Evolutionary conservation across 2,329 filamentous ascomycete genomes (phyloP).

Genomic region (Colletotrichum karsti): DNA sequence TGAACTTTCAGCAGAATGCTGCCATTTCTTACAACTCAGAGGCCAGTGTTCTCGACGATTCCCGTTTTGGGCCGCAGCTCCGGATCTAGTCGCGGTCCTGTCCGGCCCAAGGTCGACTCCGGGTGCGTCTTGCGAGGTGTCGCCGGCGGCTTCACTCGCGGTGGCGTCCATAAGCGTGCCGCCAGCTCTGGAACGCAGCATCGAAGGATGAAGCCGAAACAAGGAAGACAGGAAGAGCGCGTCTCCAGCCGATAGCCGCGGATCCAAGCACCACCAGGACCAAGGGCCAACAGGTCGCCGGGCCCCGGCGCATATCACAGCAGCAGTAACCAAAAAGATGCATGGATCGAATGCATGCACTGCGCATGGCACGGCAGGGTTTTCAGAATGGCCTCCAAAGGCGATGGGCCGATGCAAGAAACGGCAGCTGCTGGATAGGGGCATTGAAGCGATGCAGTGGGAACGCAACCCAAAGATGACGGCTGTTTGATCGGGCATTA

Average conservation of each 20-base stretch:
- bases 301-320: background rate
- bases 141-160: background rate
- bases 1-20: background rate
- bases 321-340: background rate
- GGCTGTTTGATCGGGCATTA: background rate
- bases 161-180: background rate
- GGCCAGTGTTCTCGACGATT: background rate
- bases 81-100: background rate
- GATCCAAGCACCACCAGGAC: background rate
- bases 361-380: constrained; percentile 1
- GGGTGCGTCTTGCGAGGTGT: background rate
- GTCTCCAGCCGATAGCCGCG: background rate
- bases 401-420: background rate
- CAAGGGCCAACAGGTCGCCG: background rate
- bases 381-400: background rate
- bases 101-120: background rate
- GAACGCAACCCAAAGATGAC: background rate
- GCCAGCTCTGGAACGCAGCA: background rate
- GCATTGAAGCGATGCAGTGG: constrained; percentile 7
- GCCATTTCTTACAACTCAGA: background rate
- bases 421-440: constrained; percentile 12
- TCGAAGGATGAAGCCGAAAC: background rate
- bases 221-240: background rate
- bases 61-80: background rate
- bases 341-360: constrained; percentile 7